phyloP scores from a whole-genome alignment of 163 green algal genomes.

The Coccomyxa subellipsoidea region DNA sequence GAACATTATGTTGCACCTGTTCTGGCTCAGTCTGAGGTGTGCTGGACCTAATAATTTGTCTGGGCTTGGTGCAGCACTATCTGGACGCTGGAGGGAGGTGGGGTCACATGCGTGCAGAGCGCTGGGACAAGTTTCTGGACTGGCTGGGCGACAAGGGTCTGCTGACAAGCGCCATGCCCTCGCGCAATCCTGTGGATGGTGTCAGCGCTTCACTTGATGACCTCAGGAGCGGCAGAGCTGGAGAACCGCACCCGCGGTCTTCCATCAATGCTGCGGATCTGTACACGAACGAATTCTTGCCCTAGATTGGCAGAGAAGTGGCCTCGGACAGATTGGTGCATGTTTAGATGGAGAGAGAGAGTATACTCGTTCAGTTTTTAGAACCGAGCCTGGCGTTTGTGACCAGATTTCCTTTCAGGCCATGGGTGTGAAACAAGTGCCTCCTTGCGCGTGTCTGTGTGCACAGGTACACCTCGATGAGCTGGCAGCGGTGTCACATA shows the following conservation, averaged over 20 bases:
- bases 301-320: not conserved
- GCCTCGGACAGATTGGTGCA: too few relatives aligned
- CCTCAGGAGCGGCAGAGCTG: conserved; percentile 55
- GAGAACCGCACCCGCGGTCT: conserved; percentile 48
- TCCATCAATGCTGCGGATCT: conserved; percentile 35
- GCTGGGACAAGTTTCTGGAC: conserved; percentile 71
- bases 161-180: conserved; percentile 66
- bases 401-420: too few relatives aligned
- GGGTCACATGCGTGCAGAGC: conserved; percentile 46
- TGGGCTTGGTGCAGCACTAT: conserved; percentile 45
- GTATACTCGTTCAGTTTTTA: too few relatives aligned
- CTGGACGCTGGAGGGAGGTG: conserved; percentile 37
- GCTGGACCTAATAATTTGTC: conserved; percentile 34
- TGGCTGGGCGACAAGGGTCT: conserved; percentile 61
- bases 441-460: too few relatives aligned
- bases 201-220: conserved; percentile 48
- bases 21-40: not conserved
- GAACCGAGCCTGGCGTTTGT: too few relatives aligned
- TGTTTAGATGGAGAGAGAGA: too few relatives aligned
- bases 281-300: conserved; percentile 70
- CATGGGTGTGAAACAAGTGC: too few relatives aligned
- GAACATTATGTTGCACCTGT: too few relatives aligned
- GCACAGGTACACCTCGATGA: too few relatives aligned
- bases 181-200: conserved; percentile 17
- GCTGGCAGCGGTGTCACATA: too few relatives aligned